A percentile compares a stretch with the other conserved stretches of the same genome.
Conservation (phyloP, 1,284 basidiomycete genomes). For the Cryptococcus jaspeensis region DNA sequence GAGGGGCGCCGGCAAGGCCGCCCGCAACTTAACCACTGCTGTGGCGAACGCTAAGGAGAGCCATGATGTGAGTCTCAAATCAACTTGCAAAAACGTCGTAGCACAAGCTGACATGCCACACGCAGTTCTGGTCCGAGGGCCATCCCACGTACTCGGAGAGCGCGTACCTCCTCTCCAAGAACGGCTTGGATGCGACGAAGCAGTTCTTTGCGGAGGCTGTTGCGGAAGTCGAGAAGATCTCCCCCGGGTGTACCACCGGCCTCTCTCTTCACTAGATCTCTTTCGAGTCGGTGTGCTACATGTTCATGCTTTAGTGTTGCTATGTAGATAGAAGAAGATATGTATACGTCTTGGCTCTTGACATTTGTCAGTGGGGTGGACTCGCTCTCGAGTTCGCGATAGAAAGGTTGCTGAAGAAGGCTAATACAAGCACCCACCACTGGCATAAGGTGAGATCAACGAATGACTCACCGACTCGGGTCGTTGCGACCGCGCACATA, state of each 20-base stretch:
- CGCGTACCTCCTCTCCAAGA: constrained; percentile 6
- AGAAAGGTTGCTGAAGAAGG: too few species aligned
- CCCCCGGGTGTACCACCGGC: constrained; percentile 11
- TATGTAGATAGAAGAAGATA: too few species aligned
- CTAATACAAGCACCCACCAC: too few species aligned
- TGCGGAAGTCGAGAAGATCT: constrained; percentile 10
- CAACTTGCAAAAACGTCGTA: neutral
- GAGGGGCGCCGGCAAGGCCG: constrained; percentile 6
- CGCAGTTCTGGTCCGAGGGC: constrained; percentile 17
- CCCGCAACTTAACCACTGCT: constrained; percentile 11
- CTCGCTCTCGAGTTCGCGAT: too few species aligned
- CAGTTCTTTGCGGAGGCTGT: constrained; percentile 8
- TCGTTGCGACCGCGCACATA: too few species aligned
- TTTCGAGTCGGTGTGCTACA: too few species aligned
- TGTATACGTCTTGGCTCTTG: too few species aligned
- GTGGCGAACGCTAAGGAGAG: constrained; percentile 4
- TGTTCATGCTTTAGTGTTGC: too few species aligned
- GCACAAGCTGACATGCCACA: neutral
- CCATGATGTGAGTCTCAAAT: constrained; percentile 11
- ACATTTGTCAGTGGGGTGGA: too few species aligned
- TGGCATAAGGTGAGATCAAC: too few species aligned
- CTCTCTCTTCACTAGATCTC: too few species aligned
- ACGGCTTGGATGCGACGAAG: constrained; percentile 8
- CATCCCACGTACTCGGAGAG: constrained; percentile 5
- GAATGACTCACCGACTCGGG: too few species aligned